Conservation (phyloP, 2,329 filamentous ascomycete species). For the Emmonsia crescens region DNA sequence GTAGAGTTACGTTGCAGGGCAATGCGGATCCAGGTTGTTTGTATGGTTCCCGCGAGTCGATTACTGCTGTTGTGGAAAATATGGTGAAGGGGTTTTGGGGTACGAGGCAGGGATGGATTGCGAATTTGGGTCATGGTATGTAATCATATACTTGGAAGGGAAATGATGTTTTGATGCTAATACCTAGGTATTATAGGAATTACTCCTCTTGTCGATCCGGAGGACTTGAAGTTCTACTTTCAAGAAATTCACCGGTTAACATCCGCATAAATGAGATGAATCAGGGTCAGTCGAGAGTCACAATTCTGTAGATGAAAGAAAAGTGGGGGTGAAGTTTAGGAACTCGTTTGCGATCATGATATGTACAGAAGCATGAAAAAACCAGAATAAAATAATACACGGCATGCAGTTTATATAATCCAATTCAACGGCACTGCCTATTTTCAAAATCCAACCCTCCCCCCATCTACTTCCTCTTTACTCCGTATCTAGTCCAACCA, state of each 20-base stretch:
- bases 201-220: conserved; percentile 87
- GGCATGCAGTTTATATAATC: background rate
- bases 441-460: background rate
- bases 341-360: background rate
- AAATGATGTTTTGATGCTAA: conserved; percentile 7
- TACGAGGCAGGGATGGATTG: conserved; percentile 88
- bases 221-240: conserved; percentile 88
- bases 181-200: conserved; percentile 50
- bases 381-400: background rate
- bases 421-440: background rate
- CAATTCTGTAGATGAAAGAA: background rate
- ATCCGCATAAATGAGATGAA: background rate
- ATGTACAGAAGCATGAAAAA: background rate
- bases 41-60: conserved; percentile 72
- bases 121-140: conserved; percentile 88
- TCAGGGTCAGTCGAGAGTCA: background rate
- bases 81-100: conserved; percentile 81
- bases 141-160: conserved; percentile 7
- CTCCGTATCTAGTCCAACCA: background rate
- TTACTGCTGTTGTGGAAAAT: conserved; percentile 68
- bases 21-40: conserved; percentile 92
- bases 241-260: conserved; percentile 67
- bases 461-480: background rate
- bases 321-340: background rate
- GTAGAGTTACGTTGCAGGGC: conserved; percentile 76